phyloP scores from a whole-genome alignment of 192 early-diverging fungal genomes.

The Funneliformis geosporum region DNA sequence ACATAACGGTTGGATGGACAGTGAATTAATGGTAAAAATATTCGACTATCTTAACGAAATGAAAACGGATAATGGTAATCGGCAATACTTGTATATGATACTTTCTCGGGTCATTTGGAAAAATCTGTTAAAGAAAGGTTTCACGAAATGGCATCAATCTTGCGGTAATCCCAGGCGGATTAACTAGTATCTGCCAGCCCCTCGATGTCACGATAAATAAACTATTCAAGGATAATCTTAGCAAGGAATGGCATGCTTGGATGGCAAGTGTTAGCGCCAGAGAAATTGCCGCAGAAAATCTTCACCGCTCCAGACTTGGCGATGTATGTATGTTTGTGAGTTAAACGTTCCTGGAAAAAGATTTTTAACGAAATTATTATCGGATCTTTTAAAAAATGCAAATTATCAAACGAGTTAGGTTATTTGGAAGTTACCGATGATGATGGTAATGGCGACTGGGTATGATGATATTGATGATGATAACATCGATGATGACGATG shows the following conservation, averaged over 20 bases:
- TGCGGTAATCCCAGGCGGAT: conserved; percentile 10
- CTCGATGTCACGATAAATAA: conserved; percentile 18
- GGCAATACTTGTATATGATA: neutral
- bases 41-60: no score
- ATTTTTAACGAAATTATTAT: conserved; percentile 2
- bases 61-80: no score
- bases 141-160: neutral
- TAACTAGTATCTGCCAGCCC: conserved; percentile 20
- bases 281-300: neutral
- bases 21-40: no score
- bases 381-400: neutral
- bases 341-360: neutral
- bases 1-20: no score
- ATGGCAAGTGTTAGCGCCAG: conserved; percentile 1
- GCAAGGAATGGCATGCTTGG: conserved; percentile 3
- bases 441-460: no score
- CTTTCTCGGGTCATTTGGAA: neutral
- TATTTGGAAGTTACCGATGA: no score
- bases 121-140: neutral
- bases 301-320: neutral
- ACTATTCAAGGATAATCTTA: conserved; percentile 8
- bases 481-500: no score
- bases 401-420: neutral
- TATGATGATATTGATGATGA: no score
- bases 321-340: neutral